Percentiles rank a stretch among this genome's conserved stretches.
phyloP scores from a whole-genome alignment of 306 rosid species.

The Leucaena leucocephala region DNA sequence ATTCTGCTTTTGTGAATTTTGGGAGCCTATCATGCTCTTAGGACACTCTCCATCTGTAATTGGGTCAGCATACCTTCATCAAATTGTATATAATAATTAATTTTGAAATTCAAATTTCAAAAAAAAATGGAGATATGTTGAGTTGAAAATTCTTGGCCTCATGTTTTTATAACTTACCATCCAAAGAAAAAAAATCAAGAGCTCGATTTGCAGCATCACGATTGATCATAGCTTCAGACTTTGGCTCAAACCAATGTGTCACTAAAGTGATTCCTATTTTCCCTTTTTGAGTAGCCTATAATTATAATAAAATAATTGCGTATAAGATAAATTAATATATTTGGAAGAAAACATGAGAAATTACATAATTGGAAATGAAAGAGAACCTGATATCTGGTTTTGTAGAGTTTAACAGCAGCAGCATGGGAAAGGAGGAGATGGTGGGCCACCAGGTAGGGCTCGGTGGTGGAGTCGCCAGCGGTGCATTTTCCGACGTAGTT shows the following conservation, averaged over 20 bases:
- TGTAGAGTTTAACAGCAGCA: constrained; percentile 41
- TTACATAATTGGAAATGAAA: neutral
- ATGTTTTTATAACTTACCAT: constrained; percentile 31
- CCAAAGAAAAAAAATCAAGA: constrained; percentile 35
- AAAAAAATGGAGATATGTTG: too few relatives aligned
- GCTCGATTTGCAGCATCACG: constrained; percentile 26
- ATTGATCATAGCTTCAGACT: neutral
- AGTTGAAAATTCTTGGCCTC: too few relatives aligned
- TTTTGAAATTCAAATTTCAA: too few relatives aligned
- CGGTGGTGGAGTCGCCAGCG: constrained; percentile 51
- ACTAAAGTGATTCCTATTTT: constrained; percentile 39
- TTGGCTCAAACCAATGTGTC: constrained; percentile 40
- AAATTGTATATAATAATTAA: too few relatives aligned
- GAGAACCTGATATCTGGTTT: constrained; percentile 50
- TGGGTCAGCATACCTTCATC: constrained; percentile 53
- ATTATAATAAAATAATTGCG: neutral
- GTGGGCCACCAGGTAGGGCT: constrained; percentile 55
- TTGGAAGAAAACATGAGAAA: too few relatives aligned
- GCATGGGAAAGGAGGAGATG: constrained; percentile 56
- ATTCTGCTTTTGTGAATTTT: constrained; percentile 47
- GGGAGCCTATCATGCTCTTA: constrained; percentile 54
- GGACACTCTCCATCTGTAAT: constrained; percentile 71
- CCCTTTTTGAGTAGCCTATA: constrained; percentile 39
- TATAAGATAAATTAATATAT: neutral
- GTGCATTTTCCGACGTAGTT: constrained; percentile 31